Base-by-base conservation (phyloP, 208 protist species). In the Crithidia sp. region DNA sequence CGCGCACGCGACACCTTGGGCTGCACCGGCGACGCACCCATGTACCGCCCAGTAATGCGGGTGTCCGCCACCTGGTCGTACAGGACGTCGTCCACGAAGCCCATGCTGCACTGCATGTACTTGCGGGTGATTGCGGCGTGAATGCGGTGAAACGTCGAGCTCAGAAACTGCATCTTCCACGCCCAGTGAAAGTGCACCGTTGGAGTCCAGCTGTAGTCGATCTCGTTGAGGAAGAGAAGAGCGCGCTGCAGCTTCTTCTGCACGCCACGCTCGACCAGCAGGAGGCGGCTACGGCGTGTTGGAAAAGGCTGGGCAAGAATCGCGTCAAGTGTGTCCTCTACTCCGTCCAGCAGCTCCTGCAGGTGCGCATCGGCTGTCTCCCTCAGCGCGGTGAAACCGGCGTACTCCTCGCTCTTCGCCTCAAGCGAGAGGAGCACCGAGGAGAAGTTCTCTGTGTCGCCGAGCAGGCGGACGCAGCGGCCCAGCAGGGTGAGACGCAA, bases 141-240 rank as follows among this genome's bases (percentile, higher is more conserved):
- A 39, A 95, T 89, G 59, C 82, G 85, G 10, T 81, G 63, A 54
- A 92, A 92, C 5, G 79, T 72, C 4, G 65, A n/a, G 50, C 80
- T 86, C 61, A 97, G 75, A 58, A 97, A 90, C 28, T 74, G 53
- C 55, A 77, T 44, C 74, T 95, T 95, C 90, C 92, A 97, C 44
- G 79, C 68, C 45, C 65, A 75, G 65, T 97, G 90, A 45, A 94
- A 84, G 44, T 68, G 54, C 17, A 89, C 83, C n/a, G 67, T 83
- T 36, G 92, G 90, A 5, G 82, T 81, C 87, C 90, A 97, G 73
- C 78, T 86, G 66, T 78, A 88, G 67, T 97, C 92, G 43, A 97
- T 80, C 57, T 95, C 89, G 58, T 89, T 84, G 37, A 97, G 77
- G 43, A 97, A 84, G 0, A 84, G 61, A 16, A 97, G n/a, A 7